Percentiles rank a stretch among this genome's conserved stretches.
phyloP scores from a whole-genome alignment of 129 eudicot species.

The Artemisia argyi region DNA sequence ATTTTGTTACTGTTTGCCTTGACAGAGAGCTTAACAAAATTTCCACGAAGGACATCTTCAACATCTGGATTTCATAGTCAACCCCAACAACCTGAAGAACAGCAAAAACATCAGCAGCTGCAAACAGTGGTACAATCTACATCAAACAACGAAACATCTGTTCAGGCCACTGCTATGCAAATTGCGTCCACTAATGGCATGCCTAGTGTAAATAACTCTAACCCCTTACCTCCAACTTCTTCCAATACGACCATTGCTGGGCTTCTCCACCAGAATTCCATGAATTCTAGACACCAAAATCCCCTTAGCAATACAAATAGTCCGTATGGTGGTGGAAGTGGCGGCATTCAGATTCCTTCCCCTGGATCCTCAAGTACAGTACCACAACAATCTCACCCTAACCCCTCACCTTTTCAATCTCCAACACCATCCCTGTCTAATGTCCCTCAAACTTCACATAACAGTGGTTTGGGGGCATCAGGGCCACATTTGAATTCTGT shows the following conservation, averaged over 20 bases:
- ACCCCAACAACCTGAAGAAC: constrained; percentile 66
- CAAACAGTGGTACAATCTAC: constrained; percentile 43
- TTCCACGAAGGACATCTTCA: constrained; percentile 67
- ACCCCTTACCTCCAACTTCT: constrained; percentile 47
- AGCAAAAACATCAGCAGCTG: constrained; percentile 49
- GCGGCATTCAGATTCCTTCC: constrained; percentile 54
- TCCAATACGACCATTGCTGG: constrained; percentile 61
- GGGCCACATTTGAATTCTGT: constrained; percentile 54
- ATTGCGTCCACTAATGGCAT: constrained; percentile 56
- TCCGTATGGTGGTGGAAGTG: constrained; percentile 38
- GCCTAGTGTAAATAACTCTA: constrained; percentile 55
- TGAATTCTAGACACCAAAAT: constrained; percentile 79
- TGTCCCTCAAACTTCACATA: constrained; percentile 54
- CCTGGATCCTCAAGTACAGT: constrained; percentile 64
- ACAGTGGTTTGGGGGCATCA: constrained; percentile 39
- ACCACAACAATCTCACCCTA: constrained; percentile 24
- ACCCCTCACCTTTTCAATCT: constrained; percentile 52
- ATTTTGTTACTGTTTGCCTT: constrained; percentile 18
- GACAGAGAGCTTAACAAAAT: constrained; percentile 92
- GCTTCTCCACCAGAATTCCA: constrained; percentile 82
- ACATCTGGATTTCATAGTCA: constrained; percentile 60
- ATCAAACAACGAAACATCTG: constrained; percentile 54
- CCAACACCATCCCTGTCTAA: constrained; percentile 72
- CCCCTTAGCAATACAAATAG: constrained; percentile 49
- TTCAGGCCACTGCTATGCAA: constrained; percentile 34